These are phyloP conservation scores for rapeseed (Brassica napus) DNA, from an alignment of 345 rosid species.

Conservation along the genomic window DNA sequence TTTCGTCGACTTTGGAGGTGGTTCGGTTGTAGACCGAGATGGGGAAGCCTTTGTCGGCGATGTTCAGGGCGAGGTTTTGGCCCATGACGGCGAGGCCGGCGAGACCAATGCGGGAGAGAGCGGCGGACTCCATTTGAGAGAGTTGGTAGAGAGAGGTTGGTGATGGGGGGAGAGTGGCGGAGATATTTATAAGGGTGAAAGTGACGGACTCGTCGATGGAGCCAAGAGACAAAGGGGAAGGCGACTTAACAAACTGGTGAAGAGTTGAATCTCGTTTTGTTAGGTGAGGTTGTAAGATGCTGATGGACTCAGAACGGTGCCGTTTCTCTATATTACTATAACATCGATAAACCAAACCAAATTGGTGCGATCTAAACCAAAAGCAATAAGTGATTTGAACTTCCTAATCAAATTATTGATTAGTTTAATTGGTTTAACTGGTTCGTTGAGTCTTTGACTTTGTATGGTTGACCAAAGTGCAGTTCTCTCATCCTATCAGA, in stretches of 20 bases:
- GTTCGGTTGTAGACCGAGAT: constrained; percentile 95
- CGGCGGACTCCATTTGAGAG: constrained; percentile 55
- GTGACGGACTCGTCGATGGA: constrained; percentile 78
- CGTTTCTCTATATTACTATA: constrained; percentile 9
- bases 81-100: constrained; percentile 99
- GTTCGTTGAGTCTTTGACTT: constrained; percentile 6
- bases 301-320: constrained; percentile 43
- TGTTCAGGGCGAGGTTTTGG: constrained; percentile 85
- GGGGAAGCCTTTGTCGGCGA: constrained; percentile 91
- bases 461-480: not conserved
- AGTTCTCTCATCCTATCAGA: not conserved
- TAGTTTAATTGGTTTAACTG: not conserved
- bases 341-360: not conserved
- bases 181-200: constrained; percentile 18
- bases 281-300: constrained; percentile 14
- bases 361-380: not conserved
- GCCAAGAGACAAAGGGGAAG: constrained; percentile 49
- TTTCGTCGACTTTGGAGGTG: constrained; percentile 84
- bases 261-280: constrained; percentile 33
- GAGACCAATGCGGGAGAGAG: constrained; percentile 78
- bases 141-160: not conserved
- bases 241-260: constrained; percentile 31
- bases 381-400: not conserved
- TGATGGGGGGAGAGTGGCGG: constrained; percentile 29
- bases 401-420: not conserved